A percentile compares a stretch with the other conserved stretches of the same genome.
Evolutionary conservation across 441 rosid genomes (phyloP).

Genomic region (Hypseocharis bilobata): DNA sequence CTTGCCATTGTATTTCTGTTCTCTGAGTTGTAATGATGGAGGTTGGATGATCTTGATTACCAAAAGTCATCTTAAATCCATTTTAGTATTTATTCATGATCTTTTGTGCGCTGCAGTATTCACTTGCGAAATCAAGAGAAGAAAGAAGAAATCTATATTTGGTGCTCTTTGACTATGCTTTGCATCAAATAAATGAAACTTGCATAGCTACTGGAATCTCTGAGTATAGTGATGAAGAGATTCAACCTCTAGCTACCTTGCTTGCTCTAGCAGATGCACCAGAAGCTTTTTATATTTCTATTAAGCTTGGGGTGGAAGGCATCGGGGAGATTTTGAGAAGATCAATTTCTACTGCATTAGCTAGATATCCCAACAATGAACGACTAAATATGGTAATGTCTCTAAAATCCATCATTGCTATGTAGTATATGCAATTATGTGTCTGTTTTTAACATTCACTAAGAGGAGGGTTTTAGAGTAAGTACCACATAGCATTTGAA

Average conservation of each 20-base stretch:
- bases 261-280: conserved; percentile 88
- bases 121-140: conserved; percentile 71
- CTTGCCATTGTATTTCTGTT: not conserved
- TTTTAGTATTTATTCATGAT: conserved; percentile 8
- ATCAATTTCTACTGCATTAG: conserved; percentile 68
- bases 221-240: conserved; percentile 80
- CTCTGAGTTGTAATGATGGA: not conserved
- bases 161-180: conserved; percentile 76
- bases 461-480: no score
- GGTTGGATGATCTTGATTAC: not conserved
- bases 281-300: conserved; percentile 89
- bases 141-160: conserved; percentile 83
- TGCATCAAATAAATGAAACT: conserved; percentile 80
- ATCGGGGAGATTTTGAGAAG: conserved; percentile 88
- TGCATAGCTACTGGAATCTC: conserved; percentile 69
- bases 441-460: no score
- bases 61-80: not conserved
- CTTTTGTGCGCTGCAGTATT: conserved; percentile 53
- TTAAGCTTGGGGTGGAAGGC: conserved; percentile 93
- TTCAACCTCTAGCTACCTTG: conserved; percentile 70
- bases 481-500: no score
- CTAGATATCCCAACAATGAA: conserved; percentile 74
- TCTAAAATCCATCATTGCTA: not conserved
- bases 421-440: not conserved
- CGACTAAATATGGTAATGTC: conserved; percentile 66